These are phyloP conservation scores for Bromus sterilis DNA, from an alignment of 176 grass and related monocot species.

Conservation along the genomic window DNA sequence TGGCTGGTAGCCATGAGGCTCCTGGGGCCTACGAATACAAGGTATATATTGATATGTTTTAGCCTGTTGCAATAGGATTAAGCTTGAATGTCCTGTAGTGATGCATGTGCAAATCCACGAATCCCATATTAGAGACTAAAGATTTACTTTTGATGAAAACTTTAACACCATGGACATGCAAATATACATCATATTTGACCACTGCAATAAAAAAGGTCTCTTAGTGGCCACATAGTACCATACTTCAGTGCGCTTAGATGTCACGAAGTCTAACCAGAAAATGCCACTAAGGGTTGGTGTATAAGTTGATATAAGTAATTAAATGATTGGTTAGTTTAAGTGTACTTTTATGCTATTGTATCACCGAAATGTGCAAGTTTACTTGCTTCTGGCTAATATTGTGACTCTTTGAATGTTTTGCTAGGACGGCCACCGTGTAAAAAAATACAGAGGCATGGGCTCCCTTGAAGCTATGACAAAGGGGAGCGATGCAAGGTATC, in stretches of 20 bases:
- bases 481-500: conserved; percentile 85
- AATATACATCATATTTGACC: not conserved
- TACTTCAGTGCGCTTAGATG: not conserved
- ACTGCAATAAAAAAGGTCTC: not conserved
- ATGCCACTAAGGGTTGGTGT: not conserved
- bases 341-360: not conserved
- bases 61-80: not conserved
- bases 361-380: not conserved
- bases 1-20: conserved; percentile 89
- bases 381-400: not conserved
- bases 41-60: conserved; percentile 27
- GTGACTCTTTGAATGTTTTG: conserved; percentile 4
- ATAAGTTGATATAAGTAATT: not conserved
- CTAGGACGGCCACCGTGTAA: conserved; percentile 64
- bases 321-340: not conserved
- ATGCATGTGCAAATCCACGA: not conserved
- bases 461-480: conserved; percentile 96
- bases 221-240: not conserved
- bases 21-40: conserved; percentile 76
- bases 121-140: not conserved
- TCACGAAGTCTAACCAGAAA: not conserved
- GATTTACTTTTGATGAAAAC: not conserved
- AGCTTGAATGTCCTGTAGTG: not conserved
- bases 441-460: conserved; percentile 97
- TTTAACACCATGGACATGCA: conserved; percentile 8